Evolutionary conservation across 805 yeast genomes (phyloP), one percentile per base, ranked within the genome.

Genomic region (Kazachstania psychrophila): DNA sequence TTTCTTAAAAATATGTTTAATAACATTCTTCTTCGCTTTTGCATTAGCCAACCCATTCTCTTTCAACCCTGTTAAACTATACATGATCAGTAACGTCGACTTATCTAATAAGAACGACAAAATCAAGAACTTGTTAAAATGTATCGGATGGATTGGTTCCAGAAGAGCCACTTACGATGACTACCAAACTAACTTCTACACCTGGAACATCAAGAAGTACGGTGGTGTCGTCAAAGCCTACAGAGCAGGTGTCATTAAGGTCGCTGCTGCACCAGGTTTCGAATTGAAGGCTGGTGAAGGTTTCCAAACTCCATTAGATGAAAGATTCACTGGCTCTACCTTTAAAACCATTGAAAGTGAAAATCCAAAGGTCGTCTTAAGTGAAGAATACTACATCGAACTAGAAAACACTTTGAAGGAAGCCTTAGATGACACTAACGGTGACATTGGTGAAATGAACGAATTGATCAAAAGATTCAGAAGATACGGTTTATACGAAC

Each of bases 131-230:
- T 66, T 72, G 40, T 69, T 88, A 48, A 47, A 76, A 23, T 60
- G 61, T 4, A 64, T 88, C 47, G 97, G 97, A 33, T 92, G 97
- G 97, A 86, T 96, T n/a, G 95, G 96, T 37, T 72, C 92, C 17
- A 80, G 78, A 59, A 77, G 78, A 47, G 80, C 80, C 11, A 70
- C 79, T 15, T 63, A 75, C 19, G 80, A 75, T 27, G 86, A 76
- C 44, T 89, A 79, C 69, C 73, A 73, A 51, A 80, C 77, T 43
- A 68, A 63, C 50, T 80, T 75, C 68, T 75, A 89, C 51, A 75
- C 77, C 34, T 63, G 61, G 48, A 70, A 71, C 51, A 73, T 82
- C 54, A 71, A 76, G 46, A 68, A 73, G 49, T 73, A 67, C 47
- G 96, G 95, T 40, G 84, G 86, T 17, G 66, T 84, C 49, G 72